phyloP scores from a whole-genome alignment of 495 filamentous ascomycete genomes.

The Copromyces sp. region DNA sequence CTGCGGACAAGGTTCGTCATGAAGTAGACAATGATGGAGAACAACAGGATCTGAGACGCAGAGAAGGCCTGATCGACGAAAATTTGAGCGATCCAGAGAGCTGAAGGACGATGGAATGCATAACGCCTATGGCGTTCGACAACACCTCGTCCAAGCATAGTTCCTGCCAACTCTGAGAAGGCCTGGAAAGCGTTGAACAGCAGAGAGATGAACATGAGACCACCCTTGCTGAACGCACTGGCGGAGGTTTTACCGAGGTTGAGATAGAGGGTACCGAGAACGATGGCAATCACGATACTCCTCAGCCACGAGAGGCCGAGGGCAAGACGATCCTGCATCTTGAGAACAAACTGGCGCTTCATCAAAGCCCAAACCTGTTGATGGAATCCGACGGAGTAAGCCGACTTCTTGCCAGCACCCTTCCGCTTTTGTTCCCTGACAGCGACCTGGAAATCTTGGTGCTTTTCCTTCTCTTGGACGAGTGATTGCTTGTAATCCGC shows the following conservation, averaged over 20 bases:
- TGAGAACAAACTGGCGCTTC: conserved; percentile 73
- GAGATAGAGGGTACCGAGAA: conserved; percentile 70
- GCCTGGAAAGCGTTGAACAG: conserved; percentile 75
- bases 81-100: conserved; percentile 72
- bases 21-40: conserved; percentile 71
- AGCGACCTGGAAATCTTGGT: conserved; percentile 69
- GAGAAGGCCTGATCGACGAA: conserved; percentile 67
- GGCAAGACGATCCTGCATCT: conserved; percentile 73
- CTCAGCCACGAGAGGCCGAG: conserved; percentile 69
- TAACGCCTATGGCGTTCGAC: conserved; percentile 74
- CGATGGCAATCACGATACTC: conserved; percentile 62
- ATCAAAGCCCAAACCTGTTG: conserved; percentile 74
- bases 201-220: conserved; percentile 63
- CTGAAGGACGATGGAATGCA: conserved; percentile 68
- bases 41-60: conserved; percentile 55
- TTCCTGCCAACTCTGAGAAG: conserved; percentile 59
- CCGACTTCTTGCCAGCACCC: conserved; percentile 52
- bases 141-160: conserved; percentile 64
- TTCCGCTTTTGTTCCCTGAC: conserved; percentile 68
- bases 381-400: conserved; percentile 72
- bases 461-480: conserved; percentile 48
- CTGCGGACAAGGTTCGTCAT: conserved; percentile 58
- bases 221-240: conserved; percentile 68
- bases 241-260: conserved; percentile 53
- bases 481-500: conserved; percentile 49